Percentiles rank a stretch among this genome's conserved stretches.
These are phyloP conservation scores for Tuber borchii DNA, from an alignment of 495 filamentous ascomycete species.

Conservation along the genomic window DNA sequence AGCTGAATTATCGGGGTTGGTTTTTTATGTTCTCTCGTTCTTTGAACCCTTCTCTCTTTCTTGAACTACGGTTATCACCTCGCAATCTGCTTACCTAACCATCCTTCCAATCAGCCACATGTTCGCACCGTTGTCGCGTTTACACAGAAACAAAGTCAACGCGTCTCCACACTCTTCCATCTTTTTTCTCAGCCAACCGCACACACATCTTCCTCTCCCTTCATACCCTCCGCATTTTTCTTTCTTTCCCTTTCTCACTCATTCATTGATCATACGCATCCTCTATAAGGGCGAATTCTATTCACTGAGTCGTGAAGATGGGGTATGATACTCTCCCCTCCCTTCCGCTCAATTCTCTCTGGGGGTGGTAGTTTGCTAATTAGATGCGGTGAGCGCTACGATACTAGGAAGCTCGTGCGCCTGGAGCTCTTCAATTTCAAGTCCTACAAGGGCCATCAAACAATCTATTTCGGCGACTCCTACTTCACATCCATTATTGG, in stretches of 20 bases:
- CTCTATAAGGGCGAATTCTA: not conserved
- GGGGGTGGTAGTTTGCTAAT: not conserved
- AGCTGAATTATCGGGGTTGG: not conserved
- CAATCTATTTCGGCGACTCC: slow-evolving; percentile 89
- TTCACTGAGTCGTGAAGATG: not conserved
- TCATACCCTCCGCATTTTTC: not conserved
- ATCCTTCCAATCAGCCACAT: not conserved
- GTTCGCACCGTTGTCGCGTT: not conserved
- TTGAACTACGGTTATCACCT: not conserved
- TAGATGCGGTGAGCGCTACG: slow-evolving; percentile 2
- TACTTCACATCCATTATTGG: slow-evolving; percentile 99
- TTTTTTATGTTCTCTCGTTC: not conserved
- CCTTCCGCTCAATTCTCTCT: not conserved
- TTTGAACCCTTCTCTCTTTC: not conserved
- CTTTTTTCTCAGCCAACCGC: slow-evolving; percentile 5
- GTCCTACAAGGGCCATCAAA: slow-evolving; percentile 94
- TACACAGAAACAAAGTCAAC: not conserved
- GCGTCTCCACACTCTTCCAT: not conserved
- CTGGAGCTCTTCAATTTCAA: slow-evolving; percentile 99
- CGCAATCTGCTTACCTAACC: not conserved
- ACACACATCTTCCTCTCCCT: not conserved
- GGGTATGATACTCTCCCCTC: not conserved
- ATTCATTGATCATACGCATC: not conserved
- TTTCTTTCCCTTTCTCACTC: not conserved
- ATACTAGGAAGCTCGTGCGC: slow-evolving; percentile 71